Percentiles rank a stretch among this genome's conserved stretches.
These are phyloP conservation scores for Citeromyces hawaiiensis DNA, from an alignment of 1,139 yeast genomes.

Conservation along the genomic window DNA sequence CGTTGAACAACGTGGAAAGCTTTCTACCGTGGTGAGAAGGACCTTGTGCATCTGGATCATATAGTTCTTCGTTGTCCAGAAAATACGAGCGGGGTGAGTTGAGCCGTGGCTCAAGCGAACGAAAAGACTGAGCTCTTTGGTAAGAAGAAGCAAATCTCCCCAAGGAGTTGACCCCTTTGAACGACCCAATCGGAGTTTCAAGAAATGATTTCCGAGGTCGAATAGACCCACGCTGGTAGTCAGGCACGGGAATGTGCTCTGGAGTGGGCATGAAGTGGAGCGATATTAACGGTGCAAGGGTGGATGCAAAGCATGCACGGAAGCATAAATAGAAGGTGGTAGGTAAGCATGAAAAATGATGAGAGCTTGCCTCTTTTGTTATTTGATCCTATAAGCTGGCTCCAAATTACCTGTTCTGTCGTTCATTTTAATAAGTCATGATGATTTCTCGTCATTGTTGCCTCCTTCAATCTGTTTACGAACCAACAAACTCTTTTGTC, in stretches of 20 bases:
- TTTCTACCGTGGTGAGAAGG: constrained; percentile 56
- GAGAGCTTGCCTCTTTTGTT: too few species aligned
- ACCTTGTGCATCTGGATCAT: constrained; percentile 59
- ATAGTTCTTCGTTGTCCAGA: constrained; percentile 42
- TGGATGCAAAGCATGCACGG: too few species aligned
- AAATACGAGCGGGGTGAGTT: constrained; percentile 34
- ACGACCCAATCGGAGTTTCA: constrained; percentile 23
- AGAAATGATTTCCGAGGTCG: constrained; percentile 6
- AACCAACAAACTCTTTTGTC: too few species aligned
- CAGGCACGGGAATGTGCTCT: not conserved
- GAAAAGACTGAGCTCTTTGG: constrained; percentile 63
- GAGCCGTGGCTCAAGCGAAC: constrained; percentile 34
- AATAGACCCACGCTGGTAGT: not conserved
- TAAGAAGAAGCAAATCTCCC: constrained; percentile 70
- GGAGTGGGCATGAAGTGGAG: not conserved
- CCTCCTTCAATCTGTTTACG: too few species aligned
- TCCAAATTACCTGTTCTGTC: too few species aligned
- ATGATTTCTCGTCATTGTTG: too few species aligned
- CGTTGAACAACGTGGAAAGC: constrained; percentile 34
- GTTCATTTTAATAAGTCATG: too few species aligned
- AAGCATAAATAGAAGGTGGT: too few species aligned
- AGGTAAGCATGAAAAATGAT: too few species aligned
- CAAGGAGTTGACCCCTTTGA: constrained; percentile 53
- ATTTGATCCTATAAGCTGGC: too few species aligned
- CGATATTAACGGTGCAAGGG: not conserved